phyloP scores from a whole-genome alignment of 2,329 filamentous ascomycete genomes.

The Thelonectria discophora region DNA sequence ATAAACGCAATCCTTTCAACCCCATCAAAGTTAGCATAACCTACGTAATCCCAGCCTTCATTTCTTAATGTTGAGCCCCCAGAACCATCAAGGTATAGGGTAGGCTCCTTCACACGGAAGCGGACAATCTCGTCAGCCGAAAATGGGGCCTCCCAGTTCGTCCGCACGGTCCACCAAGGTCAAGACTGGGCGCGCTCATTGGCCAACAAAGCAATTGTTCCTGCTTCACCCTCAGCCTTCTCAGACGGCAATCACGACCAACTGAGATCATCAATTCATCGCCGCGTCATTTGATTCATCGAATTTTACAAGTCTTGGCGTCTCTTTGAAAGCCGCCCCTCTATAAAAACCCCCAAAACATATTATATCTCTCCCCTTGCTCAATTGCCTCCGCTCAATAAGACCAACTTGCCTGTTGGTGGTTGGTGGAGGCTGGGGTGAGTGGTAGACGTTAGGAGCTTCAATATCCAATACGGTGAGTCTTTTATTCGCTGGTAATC shows the following conservation, averaged over 20 bases:
- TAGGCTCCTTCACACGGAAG: conserved; percentile 27
- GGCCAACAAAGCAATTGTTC: conserved; percentile 33
- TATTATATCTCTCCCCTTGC: not conserved
- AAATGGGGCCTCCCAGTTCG: not conserved
- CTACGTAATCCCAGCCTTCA: too few species aligned
- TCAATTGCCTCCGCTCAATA: not conserved
- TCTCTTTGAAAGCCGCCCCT: not conserved
- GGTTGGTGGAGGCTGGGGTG: conserved; percentile 7
- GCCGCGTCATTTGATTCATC: conserved; percentile 29
- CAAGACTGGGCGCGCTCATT: conserved; percentile 30
- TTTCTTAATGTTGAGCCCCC: too few species aligned
- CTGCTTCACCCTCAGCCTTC: conserved; percentile 33
- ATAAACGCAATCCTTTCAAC: too few species aligned
- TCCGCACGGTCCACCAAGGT: conserved; percentile 1
- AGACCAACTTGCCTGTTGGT: conserved; percentile 8
- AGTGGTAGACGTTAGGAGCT: not conserved
- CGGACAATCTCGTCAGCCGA: conserved; percentile 38
- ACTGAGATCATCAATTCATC: conserved; percentile 15
- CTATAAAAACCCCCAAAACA: not conserved
- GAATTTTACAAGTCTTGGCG: not conserved
- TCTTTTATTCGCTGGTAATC: not conserved
- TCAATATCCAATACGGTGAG: not conserved
- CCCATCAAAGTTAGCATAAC: too few species aligned
- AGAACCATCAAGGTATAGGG: conserved; percentile 21
- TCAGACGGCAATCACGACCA: conserved; percentile 19